phyloP scores from a whole-genome alignment of 345 rosid genomes.

The Aquilaria sinensis region DNA sequence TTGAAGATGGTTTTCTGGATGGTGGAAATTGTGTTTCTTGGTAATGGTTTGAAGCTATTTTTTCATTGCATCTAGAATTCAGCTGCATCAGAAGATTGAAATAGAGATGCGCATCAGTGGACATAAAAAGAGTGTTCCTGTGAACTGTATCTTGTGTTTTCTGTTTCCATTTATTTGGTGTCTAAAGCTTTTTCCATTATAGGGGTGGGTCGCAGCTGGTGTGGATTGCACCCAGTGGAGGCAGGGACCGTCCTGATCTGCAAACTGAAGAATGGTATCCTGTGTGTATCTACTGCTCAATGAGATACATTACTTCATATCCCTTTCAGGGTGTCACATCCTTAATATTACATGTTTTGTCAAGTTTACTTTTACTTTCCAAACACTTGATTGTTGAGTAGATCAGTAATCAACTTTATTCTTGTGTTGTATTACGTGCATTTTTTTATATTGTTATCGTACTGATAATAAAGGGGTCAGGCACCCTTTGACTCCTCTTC shows the following conservation, averaged over 20 bases:
- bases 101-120: no score
- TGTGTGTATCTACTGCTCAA: constrained; percentile 37
- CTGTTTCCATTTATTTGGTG: constrained; percentile 12
- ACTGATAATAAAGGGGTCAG: constrained; percentile 48
- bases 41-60: no score
- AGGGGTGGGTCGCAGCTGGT: constrained; percentile 83
- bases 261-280: constrained; percentile 76
- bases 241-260: constrained; percentile 95
- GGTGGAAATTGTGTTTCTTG: no score
- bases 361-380: neutral
- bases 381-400: neutral
- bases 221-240: constrained; percentile 99
- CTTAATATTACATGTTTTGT: neutral
- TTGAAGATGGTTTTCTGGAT: no score
- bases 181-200: neutral
- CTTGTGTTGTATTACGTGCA: neutral
- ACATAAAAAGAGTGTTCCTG: no score
- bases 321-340: neutral
- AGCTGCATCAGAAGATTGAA: no score
- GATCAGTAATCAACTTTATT: constrained; percentile 4
- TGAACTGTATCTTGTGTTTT: neutral
- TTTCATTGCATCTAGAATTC: no score
- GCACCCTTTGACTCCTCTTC: constrained; percentile 87
- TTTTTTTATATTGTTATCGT: constrained; percentile 9
- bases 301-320: neutral